Percentiles rank a stretch among this genome's conserved stretches.
Conservation (phyloP, 2,329 filamentous ascomycete species). For the Aspergillus fumigatiaffinis region DNA sequence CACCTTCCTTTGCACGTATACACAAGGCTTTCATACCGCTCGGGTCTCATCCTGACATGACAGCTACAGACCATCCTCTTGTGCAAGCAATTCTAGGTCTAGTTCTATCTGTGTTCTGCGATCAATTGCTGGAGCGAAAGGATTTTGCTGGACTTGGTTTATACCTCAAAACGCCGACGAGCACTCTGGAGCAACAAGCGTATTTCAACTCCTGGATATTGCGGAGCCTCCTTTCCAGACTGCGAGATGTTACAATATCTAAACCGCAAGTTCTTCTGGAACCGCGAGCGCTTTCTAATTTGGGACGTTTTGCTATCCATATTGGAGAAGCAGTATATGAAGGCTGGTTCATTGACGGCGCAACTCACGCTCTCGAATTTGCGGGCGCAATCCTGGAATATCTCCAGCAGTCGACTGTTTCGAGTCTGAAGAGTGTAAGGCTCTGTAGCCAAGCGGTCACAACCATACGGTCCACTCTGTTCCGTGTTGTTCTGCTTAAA, state of each 20-base stretch:
- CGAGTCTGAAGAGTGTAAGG: slow-evolving; percentile 78
- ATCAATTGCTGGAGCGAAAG: slow-evolving; percentile 79
- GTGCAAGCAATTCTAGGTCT: slow-evolving; percentile 75
- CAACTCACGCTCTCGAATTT: slow-evolving; percentile 79
- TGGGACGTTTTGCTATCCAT: slow-evolving; percentile 75
- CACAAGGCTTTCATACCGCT: slow-evolving; percentile 58
- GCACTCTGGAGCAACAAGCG: slow-evolving; percentile 89
- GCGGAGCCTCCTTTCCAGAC: slow-evolving; percentile 66
- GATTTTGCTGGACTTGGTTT: slow-evolving; percentile 87
- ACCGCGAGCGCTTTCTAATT: slow-evolving; percentile 78
- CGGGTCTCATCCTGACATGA: slow-evolving; percentile 27
- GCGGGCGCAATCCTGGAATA: slow-evolving; percentile 82
- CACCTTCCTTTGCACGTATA: slow-evolving; percentile 59
- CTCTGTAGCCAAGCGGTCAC: slow-evolving; percentile 80
- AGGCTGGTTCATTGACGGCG: slow-evolving; percentile 91
- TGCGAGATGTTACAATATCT: slow-evolving; percentile 66
- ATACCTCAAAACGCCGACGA: slow-evolving; percentile 83
- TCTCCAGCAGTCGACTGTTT: slow-evolving; percentile 77
- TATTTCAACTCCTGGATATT: slow-evolving; percentile 92
- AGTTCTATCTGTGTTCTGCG: slow-evolving; percentile 73
- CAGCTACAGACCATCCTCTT: slow-evolving; percentile 60
- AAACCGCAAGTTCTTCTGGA: slow-evolving; percentile 72
- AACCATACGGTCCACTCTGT: slow-evolving; percentile 70
- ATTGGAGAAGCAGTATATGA: slow-evolving; percentile 89
- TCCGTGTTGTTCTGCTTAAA: slow-evolving; percentile 73